phyloP scores from a whole-genome alignment of 2,329 filamentous ascomycete species.

The Clarireedia monteithiana region DNA sequence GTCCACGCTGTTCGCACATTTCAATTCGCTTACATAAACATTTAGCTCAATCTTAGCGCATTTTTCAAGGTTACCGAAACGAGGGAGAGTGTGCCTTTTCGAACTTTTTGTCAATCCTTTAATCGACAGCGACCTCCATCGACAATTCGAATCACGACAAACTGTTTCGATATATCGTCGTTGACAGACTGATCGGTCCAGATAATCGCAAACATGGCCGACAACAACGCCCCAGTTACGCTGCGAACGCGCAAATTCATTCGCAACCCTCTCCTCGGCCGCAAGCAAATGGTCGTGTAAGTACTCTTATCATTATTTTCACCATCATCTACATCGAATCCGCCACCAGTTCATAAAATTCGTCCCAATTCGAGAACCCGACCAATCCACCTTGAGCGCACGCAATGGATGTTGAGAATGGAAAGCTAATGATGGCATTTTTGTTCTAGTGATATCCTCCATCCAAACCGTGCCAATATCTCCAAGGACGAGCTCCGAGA shows the following conservation, averaged over 20 bases:
- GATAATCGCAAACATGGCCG: slow-evolving; percentile 72
- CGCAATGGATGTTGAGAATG: slow-evolving; percentile 9
- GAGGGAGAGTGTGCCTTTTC: slow-evolving; percentile 1
- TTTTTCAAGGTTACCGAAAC: slow-evolving; percentile 16
- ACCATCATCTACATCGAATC: slow-evolving; percentile 11
- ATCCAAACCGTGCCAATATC: slow-evolving; percentile 97
- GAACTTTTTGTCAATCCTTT: slow-evolving; percentile 15
- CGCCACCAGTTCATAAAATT: slow-evolving; percentile 8
- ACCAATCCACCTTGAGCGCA: background rate
- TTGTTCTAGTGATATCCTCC: slow-evolving; percentile 86
- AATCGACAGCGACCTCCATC: slow-evolving; percentile 25
- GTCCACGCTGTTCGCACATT: slow-evolving; percentile 11
- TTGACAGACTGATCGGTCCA: slow-evolving; percentile 24
- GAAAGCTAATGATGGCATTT: slow-evolving; percentile 14
- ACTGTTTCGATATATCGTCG: slow-evolving; percentile 25
- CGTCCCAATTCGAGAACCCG: background rate
- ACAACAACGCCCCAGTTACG: slow-evolving; percentile 69
- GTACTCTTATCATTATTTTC: slow-evolving; percentile 32
- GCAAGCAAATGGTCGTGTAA: slow-evolving; percentile 99
- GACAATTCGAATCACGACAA: slow-evolving; percentile 23
- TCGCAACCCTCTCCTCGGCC: slow-evolving; percentile 96
- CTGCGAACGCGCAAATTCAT: slow-evolving; percentile 99
- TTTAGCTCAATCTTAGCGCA: slow-evolving; percentile 12
- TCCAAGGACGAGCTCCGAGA: slow-evolving; percentile 97
- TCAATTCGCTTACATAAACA: slow-evolving; percentile 14